phyloP scores from a whole-genome alignment of 139 green algal genomes.

The Pycnococcus provasolii region DNA sequence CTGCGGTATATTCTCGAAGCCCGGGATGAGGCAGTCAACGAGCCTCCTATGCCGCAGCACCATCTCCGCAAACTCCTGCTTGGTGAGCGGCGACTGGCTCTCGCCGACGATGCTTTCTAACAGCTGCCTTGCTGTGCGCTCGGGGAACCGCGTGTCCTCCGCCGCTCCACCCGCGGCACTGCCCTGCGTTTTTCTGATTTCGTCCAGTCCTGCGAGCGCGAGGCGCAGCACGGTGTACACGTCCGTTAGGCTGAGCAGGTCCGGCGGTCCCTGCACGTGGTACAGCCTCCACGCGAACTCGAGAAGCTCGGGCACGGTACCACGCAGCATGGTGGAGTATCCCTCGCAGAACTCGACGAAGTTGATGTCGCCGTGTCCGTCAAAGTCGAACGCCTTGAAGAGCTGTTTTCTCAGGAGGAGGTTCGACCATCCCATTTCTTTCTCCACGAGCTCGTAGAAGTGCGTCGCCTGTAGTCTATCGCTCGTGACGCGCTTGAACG shows the following conservation, averaged over 20 bases:
- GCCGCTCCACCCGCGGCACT: not conserved
- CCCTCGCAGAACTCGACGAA: conserved; percentile 28
- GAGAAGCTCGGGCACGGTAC: conserved; percentile 29
- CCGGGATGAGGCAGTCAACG: conserved; percentile 26
- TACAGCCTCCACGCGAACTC: conserved; percentile 32
- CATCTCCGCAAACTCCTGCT: conserved; percentile 19
- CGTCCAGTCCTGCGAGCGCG: conserved; percentile 24
- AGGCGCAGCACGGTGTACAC: conserved; percentile 28
- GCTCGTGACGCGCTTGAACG: conserved; percentile 19
- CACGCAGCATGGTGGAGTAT: conserved; percentile 30
- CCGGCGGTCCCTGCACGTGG: conserved; percentile 16
- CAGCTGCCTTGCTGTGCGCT: conserved; percentile 16
- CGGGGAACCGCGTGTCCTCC: conserved; percentile 25
- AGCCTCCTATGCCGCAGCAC: conserved; percentile 20
- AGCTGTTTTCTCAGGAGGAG: conserved; percentile 29
- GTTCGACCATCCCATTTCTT: conserved; percentile 31
- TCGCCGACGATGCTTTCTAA: conserved; percentile 11
- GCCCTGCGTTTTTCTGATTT: conserved; percentile 23
- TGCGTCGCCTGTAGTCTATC: conserved; percentile 27
- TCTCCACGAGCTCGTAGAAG: conserved; percentile 24
- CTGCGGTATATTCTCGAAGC: conserved; percentile 25
- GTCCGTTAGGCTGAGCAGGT: conserved; percentile 14
- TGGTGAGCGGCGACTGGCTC: conserved; percentile 10
- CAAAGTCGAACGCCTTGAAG: conserved; percentile 30
- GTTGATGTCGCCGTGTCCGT: conserved; percentile 27